Evolutionary conservation across 2,329 filamentous ascomycete species (phyloP).

Genomic region (Aspergillus pseudonomiae): DNA sequence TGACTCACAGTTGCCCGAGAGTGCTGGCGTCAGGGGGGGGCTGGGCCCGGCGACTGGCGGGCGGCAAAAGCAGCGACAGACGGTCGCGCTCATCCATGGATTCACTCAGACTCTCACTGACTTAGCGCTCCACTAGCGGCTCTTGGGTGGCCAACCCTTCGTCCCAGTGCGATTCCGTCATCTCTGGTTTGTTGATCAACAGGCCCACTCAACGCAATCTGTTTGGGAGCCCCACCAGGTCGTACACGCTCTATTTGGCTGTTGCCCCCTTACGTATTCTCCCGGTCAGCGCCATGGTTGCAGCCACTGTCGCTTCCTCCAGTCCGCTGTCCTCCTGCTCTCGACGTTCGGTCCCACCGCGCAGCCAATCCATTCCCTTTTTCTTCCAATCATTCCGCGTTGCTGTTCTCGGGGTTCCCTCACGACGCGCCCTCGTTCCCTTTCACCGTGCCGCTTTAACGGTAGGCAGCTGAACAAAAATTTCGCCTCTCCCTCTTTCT

Average conservation of each 20-base stretch:
- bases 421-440: conserved; percentile 28
- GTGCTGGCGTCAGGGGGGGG: conserved; percentile 37
- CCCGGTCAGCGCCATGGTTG: conserved; percentile 30
- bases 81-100: conserved; percentile 33
- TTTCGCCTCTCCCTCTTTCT: conserved; percentile 22
- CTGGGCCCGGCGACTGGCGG: conserved; percentile 34
- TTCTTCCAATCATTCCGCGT: conserved; percentile 32
- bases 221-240: conserved; percentile 20
- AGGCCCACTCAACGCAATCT: conserved; percentile 17
- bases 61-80: conserved; percentile 42
- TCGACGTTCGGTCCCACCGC: conserved; percentile 26
- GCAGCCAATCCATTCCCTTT: conserved; percentile 16
- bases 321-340: conserved; percentile 35
- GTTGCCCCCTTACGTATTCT: conserved; percentile 24
- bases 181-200: conserved; percentile 24
- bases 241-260: conserved; percentile 22
- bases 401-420: conserved; percentile 29
- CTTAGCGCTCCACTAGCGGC: conserved; percentile 30
- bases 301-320: conserved; percentile 28
- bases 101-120: conserved; percentile 15
- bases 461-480: conserved; percentile 39
- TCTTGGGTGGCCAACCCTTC: conserved; percentile 23
- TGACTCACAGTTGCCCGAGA: conserved; percentile 34
- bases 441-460: conserved; percentile 39
- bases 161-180: conserved; percentile 24